Base-by-base conservation (phyloP, 176 grass and related monocot genomes). In the Aegilops sharonensis region DNA sequence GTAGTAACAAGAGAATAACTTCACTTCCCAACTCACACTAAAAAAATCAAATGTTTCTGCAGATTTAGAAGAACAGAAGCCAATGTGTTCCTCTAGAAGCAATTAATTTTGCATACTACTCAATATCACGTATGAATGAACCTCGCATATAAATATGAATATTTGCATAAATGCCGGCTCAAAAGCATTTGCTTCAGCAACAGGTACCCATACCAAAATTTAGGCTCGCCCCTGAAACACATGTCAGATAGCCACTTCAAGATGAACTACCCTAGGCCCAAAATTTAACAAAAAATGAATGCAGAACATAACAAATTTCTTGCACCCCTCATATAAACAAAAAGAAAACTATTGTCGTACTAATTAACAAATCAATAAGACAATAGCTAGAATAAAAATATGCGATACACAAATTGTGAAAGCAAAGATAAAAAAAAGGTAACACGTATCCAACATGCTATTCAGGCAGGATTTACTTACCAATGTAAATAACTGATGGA, bases 181-280 rank as follows among this genome's bases (percentile, higher is more conserved):
- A 95, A 95, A 98, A 86, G 91, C 89, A 91, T 72, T 87, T 39
- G 91, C 93, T 91, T 90, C 88, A 63, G 78, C 87, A 84, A 91
- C 91, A 91, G 95, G 95, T 11, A 98, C 35, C 95, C 95, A 77
- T 98, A 98, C 95, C 95, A 98, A 86, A 87, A 98, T 85, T 93
- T 95, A 25, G 93, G 91, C 67, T 90, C 93, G 14, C 95, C 95
- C 93, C 91, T 95, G 83, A 95, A 90, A 91, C 87, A 87, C 79
- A 79, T 42, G 27, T 68, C 18, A 40, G 67, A 93, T 52, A 88
- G 83, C 83, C 40, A 37, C 21, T 71, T 64, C 62, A 34, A 81
- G n/a, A 77, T 85, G 63, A 84, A 77, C 59, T 25, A 72, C 36
- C n/a, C 2, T 72, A 79, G 56, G 76, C 21, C 76, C 61, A 79